Evolutionary conservation across 1,284 basidiomycete genomes (phyloP).

Genomic region (Malassezia pachydermatis): DNA sequence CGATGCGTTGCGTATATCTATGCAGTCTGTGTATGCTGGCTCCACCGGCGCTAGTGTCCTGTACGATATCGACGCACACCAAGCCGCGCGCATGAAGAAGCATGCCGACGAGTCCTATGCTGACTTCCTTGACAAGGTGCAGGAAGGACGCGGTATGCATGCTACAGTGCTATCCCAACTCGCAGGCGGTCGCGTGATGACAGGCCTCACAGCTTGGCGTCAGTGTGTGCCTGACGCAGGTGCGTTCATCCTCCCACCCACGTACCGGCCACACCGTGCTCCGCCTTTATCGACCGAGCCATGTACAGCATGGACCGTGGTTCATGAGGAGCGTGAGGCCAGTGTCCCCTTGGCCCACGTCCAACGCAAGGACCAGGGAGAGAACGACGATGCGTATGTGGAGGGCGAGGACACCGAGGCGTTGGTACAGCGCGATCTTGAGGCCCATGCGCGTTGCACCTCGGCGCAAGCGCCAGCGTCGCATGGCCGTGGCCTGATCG

Average conservation of each 20-base stretch:
- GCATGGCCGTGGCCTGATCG: conserved; percentile 46
- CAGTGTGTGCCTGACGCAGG: conserved; percentile 23
- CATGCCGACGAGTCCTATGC: conserved; percentile 50
- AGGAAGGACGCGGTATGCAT: conserved; percentile 47
- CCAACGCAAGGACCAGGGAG: background rate
- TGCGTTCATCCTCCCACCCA: background rate
- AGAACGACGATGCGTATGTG: too few relatives aligned
- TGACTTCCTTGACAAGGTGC: conserved; percentile 44
- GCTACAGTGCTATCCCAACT: conserved; percentile 47
- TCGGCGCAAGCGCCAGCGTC: conserved; percentile 14
- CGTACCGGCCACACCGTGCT: too few relatives aligned
- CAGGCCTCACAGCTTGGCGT: conserved; percentile 48
- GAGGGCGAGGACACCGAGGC: background rate
- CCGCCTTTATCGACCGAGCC: background rate
- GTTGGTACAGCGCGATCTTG: background rate
- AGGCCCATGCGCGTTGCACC: too few relatives aligned
- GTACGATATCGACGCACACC: conserved; percentile 41
- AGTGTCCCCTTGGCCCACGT: background rate
- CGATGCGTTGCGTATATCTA: conserved; percentile 47
- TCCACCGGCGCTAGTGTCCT: conserved; percentile 44
- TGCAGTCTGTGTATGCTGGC: conserved; percentile 50
- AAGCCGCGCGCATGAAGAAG: conserved; percentile 36
- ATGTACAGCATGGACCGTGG: background rate
- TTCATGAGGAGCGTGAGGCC: background rate
- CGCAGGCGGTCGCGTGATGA: conserved; percentile 50